These are phyloP conservation scores for Cryphonectria naterciae DNA, from an alignment of 2,329 filamentous ascomycete genomes.

Conservation along the genomic window DNA sequence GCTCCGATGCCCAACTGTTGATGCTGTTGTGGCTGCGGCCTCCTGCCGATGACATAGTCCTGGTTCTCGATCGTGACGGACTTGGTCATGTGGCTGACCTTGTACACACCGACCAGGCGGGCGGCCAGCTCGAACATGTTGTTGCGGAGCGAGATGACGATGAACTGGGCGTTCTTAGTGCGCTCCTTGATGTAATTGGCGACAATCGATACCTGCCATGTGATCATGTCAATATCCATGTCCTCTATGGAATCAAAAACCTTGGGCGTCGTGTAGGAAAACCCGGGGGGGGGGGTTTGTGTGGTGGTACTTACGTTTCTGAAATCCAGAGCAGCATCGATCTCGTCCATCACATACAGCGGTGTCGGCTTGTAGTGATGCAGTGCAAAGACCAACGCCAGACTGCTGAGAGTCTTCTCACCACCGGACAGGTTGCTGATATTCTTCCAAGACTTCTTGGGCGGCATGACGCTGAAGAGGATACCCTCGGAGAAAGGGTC, in stretches of 20 bases:
- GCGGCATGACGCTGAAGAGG: constrained; percentile 96
- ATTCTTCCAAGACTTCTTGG: constrained; percentile 99
- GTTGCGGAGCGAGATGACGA: constrained; percentile 95
- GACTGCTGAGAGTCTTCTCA: constrained; percentile 91
- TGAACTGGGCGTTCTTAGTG: constrained; percentile 98
- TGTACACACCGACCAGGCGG: constrained; percentile 94
- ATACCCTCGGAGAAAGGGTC: constrained; percentile 98
- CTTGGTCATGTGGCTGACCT: constrained; percentile 99
- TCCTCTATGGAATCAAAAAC: neutral
- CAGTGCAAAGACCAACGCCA: constrained; percentile 95
- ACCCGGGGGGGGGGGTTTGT: too few relatives aligned
- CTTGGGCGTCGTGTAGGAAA: neutral
- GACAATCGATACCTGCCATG: constrained; percentile 83
- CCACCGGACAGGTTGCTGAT: constrained; percentile 95
- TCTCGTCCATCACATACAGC: constrained; percentile 99
- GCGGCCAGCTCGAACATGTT: constrained; percentile 99
- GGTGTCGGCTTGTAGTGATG: constrained; percentile 98
- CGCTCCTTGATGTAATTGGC: constrained; percentile 99
- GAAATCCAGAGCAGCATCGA: constrained; percentile 97
- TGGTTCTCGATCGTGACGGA: constrained; percentile 86
- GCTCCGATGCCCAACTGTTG: constrained; percentile 31
- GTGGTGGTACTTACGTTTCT: constrained; percentile 75
- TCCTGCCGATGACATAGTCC: constrained; percentile 66
- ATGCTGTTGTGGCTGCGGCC: constrained; percentile 40
- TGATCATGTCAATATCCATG: constrained; percentile 12